Base-by-base conservation (phyloP, 2,329 filamentous ascomycete species). In the Ascochyta lentis region DNA sequence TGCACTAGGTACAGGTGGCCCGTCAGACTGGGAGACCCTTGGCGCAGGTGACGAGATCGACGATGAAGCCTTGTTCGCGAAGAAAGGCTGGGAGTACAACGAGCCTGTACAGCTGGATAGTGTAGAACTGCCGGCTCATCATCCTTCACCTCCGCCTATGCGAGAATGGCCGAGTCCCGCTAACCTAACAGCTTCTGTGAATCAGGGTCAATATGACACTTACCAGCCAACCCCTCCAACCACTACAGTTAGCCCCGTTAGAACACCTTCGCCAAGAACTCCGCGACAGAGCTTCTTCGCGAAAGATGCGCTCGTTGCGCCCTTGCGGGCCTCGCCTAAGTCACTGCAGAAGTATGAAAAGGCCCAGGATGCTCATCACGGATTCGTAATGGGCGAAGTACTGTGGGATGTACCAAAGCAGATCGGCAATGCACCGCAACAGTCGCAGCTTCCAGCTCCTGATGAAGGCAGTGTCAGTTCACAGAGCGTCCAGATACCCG, bases 21-120 rank as follows among this genome's bases (percentile, higher is more conserved):
- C 74, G 4, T 74, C 71, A 9, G 74, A 76, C 34, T 76, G 74
- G 74, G 73, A 76, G 43, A 73, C 67, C 31, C 69, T 76, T 58
- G 72, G 72, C 10, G 59, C 44, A 6, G 63, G 50, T 7, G 69
- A 67, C 4, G 73, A 75, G 39, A 66, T 75, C 31, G 73, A 76
- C 34, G 73, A 76, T 38, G 72, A 73, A 31, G 72, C 70, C 8
- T 38, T 72, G 6, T 75, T 72, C 49, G 62, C 49, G n/a, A 74
- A 71, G 56, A 67, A 66, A 27, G 63, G 68, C 3, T 43, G 50
- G 9, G 62, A 60, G 38, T 43, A 57, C 3, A 41, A 37, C 19
- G 53, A 60, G 35, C 54, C 63, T 16, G 58, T 50, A 27, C 61
- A 73, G 23, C 31, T 65, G 19, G 64, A 66, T 41, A 72, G 70